These are phyloP conservation scores for Coniochaeta ligniaria DNA, from an alignment of 2,329 filamentous ascomycete species.

Conservation along the genomic window DNA sequence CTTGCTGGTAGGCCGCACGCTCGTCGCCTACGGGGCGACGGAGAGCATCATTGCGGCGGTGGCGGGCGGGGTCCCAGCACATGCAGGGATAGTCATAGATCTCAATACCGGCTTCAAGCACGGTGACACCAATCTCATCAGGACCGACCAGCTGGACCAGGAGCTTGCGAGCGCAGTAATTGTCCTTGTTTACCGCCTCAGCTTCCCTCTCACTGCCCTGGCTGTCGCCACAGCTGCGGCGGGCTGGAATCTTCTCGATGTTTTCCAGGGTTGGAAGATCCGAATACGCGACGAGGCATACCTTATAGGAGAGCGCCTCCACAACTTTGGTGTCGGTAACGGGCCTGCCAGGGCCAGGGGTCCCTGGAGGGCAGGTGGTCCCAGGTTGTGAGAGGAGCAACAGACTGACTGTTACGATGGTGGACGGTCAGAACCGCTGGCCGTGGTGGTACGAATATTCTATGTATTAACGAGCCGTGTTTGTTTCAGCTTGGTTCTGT, in stretches of 20 bases:
- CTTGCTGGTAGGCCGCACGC: slow-evolving; percentile 45
- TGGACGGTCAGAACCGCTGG: background rate
- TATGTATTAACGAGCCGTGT: background rate
- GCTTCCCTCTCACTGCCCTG: slow-evolving; percentile 62
- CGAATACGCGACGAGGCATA: slow-evolving; percentile 92
- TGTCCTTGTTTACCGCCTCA: slow-evolving; percentile 42
- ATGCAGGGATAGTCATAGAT: slow-evolving; percentile 2
- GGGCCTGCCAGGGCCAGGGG: background rate
- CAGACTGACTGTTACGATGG: background rate
- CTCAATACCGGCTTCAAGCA: slow-evolving; percentile 9
- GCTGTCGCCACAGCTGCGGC: slow-evolving; percentile 36
- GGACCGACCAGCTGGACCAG: slow-evolving; percentile 9
- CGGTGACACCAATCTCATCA: slow-evolving; percentile 13
- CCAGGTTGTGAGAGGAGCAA: slow-evolving; percentile 16
- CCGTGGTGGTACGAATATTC: background rate
- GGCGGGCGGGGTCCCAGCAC: background rate
- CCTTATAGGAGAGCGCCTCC: slow-evolving; percentile 84
- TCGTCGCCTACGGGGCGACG: slow-evolving; percentile 31
- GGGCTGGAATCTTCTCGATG: slow-evolving; percentile 45
- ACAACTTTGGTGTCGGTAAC: slow-evolving; percentile 66
- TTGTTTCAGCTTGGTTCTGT: background rate
- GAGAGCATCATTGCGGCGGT: slow-evolving; percentile 4
- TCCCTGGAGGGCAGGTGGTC: slow-evolving; percentile 27
- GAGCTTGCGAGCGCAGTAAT: slow-evolving; percentile 18
- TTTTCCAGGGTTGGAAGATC: slow-evolving; percentile 69